Evolutionary conservation across 2,329 filamentous ascomycete species (phyloP), one percentile per base, ranked within the genome.

Genomic region (Parastagonospora nodorum): DNA sequence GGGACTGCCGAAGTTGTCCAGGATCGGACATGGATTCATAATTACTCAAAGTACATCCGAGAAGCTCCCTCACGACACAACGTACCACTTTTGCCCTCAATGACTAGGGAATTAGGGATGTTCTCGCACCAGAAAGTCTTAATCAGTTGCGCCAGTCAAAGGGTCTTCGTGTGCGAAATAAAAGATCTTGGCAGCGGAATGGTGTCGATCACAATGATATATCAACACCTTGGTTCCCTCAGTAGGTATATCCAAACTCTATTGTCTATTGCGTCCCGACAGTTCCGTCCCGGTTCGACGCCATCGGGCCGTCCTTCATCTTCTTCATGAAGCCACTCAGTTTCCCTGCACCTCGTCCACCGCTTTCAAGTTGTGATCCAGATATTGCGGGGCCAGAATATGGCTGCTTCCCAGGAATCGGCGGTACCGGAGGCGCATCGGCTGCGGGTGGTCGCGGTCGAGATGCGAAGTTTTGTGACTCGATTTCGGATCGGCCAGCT

Each of bases 251-350:
- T 2, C 38, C 38, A 40, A n/a, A 28, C 12, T 15, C 16, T 19
- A 9, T 39, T 14, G 35, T 19, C 45, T 41, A 35, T 15, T 41
- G 40, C 27, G 42, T 38, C 12, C 42, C 45, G 2, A 45, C 55
- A 30, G 50, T 29, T 9, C 55, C 52, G 15, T 58, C 50, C 24
- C 50, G 44, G 11, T 48, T 48, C n/a, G 52, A 45, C 27, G 54
- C 53, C 45, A 63, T 16, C 28, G 64, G 60, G 4, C 66, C 66
- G 40, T 68, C 64, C 47, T 66, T 69, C 58, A 71, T 64, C 55
- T 69, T 73, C 60, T 64, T 67, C 60, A 71, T 60, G 4, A 72
- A 61, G 12, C 63, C 63, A n/a, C 62, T 68, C 46, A 73, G 37
- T 38, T 60, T 69, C 8, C 65, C 60, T 4, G 57, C 61, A n/a